Conservation (phyloP, 129 eudicot species). For the Cynara cardunculus region DNA sequence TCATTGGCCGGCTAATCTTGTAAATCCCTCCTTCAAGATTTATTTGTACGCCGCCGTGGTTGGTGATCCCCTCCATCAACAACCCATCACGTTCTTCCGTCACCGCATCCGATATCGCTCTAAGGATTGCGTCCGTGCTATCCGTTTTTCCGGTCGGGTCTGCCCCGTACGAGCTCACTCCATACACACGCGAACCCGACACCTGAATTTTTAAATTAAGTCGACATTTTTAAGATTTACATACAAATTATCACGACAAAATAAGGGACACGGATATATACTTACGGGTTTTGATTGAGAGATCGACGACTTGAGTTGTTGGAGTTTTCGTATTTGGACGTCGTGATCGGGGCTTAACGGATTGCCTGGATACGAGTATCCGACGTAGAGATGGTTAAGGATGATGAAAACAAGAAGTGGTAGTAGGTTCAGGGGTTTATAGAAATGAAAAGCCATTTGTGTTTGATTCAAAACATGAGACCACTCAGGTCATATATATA, state of each 20-base stretch:
- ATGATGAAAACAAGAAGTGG: conserved; percentile 22
- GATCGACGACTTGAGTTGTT: conserved; percentile 17
- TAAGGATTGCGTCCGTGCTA: conserved; percentile 72
- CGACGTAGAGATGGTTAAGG: conserved; percentile 27
- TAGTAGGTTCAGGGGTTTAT: conserved; percentile 12
- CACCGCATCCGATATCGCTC: conserved; percentile 67
- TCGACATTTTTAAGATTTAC: neutral
- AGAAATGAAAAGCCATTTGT: conserved; percentile 12
- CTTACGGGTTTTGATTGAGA: conserved; percentile 19
- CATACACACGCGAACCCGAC: conserved; percentile 41
- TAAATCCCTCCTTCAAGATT: conserved; percentile 84
- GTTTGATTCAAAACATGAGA: conserved; percentile 19
- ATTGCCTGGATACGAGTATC: conserved; percentile 1
- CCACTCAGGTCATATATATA: neutral
- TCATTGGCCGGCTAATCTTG: conserved; percentile 65
- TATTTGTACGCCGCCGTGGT: conserved; percentile 78
- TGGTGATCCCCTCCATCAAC: conserved; percentile 62
- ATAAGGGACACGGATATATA: neutral
- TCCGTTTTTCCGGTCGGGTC: conserved; percentile 85
- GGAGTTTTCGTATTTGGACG: conserved; percentile 25
- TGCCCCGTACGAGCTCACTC: conserved; percentile 80
- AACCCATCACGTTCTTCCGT: conserved; percentile 40
- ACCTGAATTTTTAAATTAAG: conserved; percentile 11
- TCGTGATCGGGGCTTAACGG: neutral
- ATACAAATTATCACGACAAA: neutral